These are phyloP conservation scores for Emmonsiellopsis sp. DNA, from an alignment of 2,329 filamentous ascomycete genomes.

Conservation along the genomic window DNA sequence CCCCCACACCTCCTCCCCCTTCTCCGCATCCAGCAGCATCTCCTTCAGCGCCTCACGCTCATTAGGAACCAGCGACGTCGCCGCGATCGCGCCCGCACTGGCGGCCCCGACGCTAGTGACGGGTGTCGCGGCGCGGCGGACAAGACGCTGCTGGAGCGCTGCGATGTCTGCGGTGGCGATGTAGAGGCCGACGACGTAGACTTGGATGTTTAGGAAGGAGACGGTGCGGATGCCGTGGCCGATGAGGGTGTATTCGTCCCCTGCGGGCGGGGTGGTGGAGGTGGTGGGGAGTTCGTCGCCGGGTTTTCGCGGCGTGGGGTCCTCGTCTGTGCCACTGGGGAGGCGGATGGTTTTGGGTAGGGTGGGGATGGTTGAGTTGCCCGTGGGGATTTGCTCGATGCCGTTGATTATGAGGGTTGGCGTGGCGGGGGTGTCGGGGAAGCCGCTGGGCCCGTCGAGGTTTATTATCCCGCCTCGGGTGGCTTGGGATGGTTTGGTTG, in stretches of 20 bases:
- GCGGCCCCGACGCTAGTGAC: slow-evolving; percentile 16
- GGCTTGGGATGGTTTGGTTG: neutral
- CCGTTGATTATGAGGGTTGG: slow-evolving; percentile 44
- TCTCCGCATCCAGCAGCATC: slow-evolving; percentile 58
- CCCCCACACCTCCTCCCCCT: slow-evolving; percentile 66
- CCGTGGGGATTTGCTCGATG: slow-evolving; percentile 67
- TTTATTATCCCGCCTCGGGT: slow-evolving; percentile 18
- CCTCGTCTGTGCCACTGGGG: slow-evolving; percentile 33
- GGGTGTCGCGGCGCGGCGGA: slow-evolving; percentile 53
- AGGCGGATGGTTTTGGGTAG: slow-evolving; percentile 68
- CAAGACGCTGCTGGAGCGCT: slow-evolving; percentile 65
- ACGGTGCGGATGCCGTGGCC: slow-evolving; percentile 83
- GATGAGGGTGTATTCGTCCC: slow-evolving; percentile 71
- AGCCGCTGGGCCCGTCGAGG: slow-evolving; percentile 32
- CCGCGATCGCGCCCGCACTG: slow-evolving; percentile 49
- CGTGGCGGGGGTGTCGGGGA: slow-evolving; percentile 21
- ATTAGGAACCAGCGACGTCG: slow-evolving; percentile 70
- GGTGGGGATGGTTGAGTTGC: slow-evolving; percentile 66
- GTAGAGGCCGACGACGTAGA: slow-evolving; percentile 92
- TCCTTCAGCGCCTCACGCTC: slow-evolving; percentile 68
- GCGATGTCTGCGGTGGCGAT: slow-evolving; percentile 75
- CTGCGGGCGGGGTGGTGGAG: slow-evolving; percentile 30
- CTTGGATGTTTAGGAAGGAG: slow-evolving; percentile 79
- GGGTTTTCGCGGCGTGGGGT: slow-evolving; percentile 24
- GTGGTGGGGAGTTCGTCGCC: slow-evolving; percentile 29